Percentiles rank a stretch among this genome's conserved stretches.
Conservation (phyloP, 1,139 yeast genomes). For the Candida sanyaensis region DNA sequence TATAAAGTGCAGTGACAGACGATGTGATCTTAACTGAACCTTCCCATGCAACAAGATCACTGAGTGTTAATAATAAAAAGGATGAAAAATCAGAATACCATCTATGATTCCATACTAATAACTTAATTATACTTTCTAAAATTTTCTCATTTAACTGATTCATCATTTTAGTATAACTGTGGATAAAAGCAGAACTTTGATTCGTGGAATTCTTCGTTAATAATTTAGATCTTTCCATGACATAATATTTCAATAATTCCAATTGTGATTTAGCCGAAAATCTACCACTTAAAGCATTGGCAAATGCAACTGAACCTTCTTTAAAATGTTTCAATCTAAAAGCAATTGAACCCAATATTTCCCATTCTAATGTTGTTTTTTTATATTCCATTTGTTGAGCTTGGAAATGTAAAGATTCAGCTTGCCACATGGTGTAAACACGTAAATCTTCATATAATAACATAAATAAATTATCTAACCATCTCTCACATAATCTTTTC, state of each 20-base stretch:
- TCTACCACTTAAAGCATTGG: slow-evolving; percentile 73
- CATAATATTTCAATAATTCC: slow-evolving; percentile 69
- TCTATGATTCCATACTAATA: slow-evolving; percentile 93
- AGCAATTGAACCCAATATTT: slow-evolving; percentile 81
- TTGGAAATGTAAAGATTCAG: slow-evolving; percentile 66
- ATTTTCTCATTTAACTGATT: slow-evolving; percentile 60
- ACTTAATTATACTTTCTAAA: slow-evolving; percentile 69
- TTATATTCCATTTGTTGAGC: slow-evolving; percentile 73
- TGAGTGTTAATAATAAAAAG: slow-evolving; percentile 53
- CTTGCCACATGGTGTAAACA: slow-evolving; percentile 88
- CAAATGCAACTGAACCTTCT: slow-evolving; percentile 82
- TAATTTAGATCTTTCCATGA: slow-evolving; percentile 44
- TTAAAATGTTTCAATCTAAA: slow-evolving; percentile 75
- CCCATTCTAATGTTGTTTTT: slow-evolving; percentile 92
- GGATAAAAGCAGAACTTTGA: slow-evolving; percentile 20
- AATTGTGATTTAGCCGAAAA: slow-evolving; percentile 81
- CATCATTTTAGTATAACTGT: slow-evolving; percentile 42
- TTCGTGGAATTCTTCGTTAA: slow-evolving; percentile 30
- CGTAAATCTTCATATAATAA: slow-evolving; percentile 86
- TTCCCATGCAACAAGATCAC: slow-evolving; percentile 68
- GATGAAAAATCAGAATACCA: slow-evolving; percentile 95
- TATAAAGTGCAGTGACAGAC: slow-evolving; percentile 73
- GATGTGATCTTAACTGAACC: slow-evolving; percentile 78
- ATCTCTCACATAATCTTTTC: slow-evolving; percentile 89
- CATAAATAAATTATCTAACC: slow-evolving; percentile 90